Evolutionary conservation across 2,329 filamentous ascomycete species (phyloP).

Genomic region (Plectosphaerella plurivora): DNA sequence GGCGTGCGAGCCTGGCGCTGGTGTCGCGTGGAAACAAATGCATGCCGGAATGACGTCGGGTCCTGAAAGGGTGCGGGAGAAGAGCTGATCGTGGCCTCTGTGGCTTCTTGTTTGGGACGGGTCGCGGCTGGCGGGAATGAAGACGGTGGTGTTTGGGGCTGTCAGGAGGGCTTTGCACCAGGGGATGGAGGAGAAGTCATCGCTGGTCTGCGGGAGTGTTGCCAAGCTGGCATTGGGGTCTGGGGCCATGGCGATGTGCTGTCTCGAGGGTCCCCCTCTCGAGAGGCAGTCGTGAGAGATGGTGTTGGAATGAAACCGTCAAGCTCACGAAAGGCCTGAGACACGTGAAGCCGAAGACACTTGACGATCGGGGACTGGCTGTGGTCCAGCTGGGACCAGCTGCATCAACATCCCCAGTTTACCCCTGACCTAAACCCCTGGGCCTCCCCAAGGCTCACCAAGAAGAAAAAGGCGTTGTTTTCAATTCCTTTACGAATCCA

Average conservation of each 20-base stretch:
- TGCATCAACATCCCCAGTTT: too few species aligned
- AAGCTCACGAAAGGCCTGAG: too few species aligned
- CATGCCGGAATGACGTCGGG: conserved; percentile 23
- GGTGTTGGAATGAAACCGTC: too few species aligned
- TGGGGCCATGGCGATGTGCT: neutral
- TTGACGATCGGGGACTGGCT: too few species aligned
- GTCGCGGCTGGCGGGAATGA: conserved; percentile 27
- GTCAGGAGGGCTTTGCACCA: conserved; percentile 28
- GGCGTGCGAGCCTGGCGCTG: conserved; percentile 14
- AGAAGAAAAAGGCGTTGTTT: too few species aligned
- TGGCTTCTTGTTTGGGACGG: conserved; percentile 12
- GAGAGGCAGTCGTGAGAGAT: too few species aligned
- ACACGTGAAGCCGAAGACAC: too few species aligned
- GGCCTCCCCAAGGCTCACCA: too few species aligned
- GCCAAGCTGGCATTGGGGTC: neutral
- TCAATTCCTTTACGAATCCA: too few species aligned
- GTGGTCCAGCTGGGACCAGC: too few species aligned
- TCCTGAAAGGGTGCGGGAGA: conserved; percentile 24
- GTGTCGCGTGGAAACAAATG: conserved; percentile 25
- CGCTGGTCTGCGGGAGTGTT: neutral
- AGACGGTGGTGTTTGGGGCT: conserved; percentile 20
- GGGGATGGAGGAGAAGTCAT: conserved; percentile 27
- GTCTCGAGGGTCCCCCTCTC: too few species aligned
- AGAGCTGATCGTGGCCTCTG: conserved; percentile 26
- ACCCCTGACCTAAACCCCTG: too few species aligned